Evolutionary conservation across 345 rosid species (phyloP), one percentile per base, ranked within the genome.

Genomic region (Carallia brachiata): DNA sequence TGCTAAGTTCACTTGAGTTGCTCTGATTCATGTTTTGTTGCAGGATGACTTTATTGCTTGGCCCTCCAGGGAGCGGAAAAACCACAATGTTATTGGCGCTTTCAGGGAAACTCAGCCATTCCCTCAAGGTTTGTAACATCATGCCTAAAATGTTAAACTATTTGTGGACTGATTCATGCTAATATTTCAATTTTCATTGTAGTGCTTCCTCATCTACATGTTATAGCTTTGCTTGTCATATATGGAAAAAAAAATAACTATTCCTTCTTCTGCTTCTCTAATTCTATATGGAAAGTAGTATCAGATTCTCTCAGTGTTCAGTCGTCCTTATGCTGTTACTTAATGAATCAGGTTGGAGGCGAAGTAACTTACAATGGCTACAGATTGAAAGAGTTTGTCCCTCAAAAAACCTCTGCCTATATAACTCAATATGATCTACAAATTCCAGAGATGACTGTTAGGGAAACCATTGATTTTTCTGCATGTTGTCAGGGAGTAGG

Each of bases 21-120:
- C 31, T 52, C 47, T n/a, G 58, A 54, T n/a, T 9, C 30, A 54
- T 54, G 19, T 6, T 30, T 53, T 57, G 34, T 55, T 65, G 55
- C 82, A 86, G 97, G 73, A 82, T 89, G 82, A 86, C 94, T 56
- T 62, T 90, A 52, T 69, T 90, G 70, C 90, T 90, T 67, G 97
- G 97, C 36, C 94, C 94, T 37, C 97, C 94, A 52, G 94, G 97
- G 27, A 87, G 94, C 77, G 92, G 95, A 34, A 91, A 91, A 77
- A 84, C 90, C 52, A 77, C 90, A 19, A 70, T 89, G 36, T 74
- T 91, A 18, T 78, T 84, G 77, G 87, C 94, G 0, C 91, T 91
- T 61, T 85, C 95, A 6, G 97, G 97, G 66, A 85, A 80, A 68
- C 79, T 82, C 36, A 68, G 72, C 72, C 78, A 76, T 8, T 72